A percentile compares a stretch with the other conserved stretches of the same genome.
Evolutionary conservation across 1,139 yeast genomes (phyloP).

Genomic region (Candida pseudocylindracea): DNA sequence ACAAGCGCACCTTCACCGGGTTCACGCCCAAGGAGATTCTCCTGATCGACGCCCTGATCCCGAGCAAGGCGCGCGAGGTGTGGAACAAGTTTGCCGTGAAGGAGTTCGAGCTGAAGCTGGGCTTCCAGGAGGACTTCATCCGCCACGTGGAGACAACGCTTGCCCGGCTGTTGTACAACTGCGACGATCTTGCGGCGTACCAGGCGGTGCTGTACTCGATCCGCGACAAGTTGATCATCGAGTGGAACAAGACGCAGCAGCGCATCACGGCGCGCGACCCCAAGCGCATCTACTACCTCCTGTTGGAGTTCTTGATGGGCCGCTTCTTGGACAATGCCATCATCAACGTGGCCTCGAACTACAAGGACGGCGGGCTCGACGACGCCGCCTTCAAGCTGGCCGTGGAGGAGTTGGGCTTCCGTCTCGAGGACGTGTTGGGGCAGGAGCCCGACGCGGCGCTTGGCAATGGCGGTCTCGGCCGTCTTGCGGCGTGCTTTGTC

Average conservation of each 20-base stretch:
- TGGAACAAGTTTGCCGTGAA: constrained; percentile 46
- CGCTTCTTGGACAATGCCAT: constrained; percentile 88
- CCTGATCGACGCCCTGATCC: constrained; percentile 64
- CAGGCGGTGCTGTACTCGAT: constrained; percentile 70
- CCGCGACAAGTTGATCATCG: constrained; percentile 59
- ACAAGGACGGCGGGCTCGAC: constrained; percentile 82
- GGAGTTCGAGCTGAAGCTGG: constrained; percentile 11
- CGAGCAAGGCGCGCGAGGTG: constrained; percentile 47
- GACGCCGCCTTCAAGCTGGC: constrained; percentile 36
- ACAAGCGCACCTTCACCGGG: constrained; percentile 66
- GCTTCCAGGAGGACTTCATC: constrained; percentile 50
- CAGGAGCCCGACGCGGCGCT: constrained; percentile 89
- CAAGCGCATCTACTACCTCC: constrained; percentile 70
- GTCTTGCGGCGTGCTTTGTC: constrained; percentile 85
- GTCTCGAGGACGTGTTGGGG: constrained; percentile 63
- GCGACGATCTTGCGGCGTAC: constrained; percentile 83
- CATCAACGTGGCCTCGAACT: constrained; percentile 41
- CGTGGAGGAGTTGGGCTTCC: constrained; percentile 48
- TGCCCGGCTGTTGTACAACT: constrained; percentile 78
- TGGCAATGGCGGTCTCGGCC: constrained; percentile 91
- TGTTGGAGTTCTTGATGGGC: constrained; percentile 86
- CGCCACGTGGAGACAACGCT: constrained; percentile 76
- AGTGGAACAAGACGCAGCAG: constrained; percentile 91
- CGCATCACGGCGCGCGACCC: constrained; percentile 67
- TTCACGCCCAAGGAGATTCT: constrained; percentile 79